phyloP scores from a whole-genome alignment of 768 basidiomycete species.

The Auricularia auricula-judae region DNA sequence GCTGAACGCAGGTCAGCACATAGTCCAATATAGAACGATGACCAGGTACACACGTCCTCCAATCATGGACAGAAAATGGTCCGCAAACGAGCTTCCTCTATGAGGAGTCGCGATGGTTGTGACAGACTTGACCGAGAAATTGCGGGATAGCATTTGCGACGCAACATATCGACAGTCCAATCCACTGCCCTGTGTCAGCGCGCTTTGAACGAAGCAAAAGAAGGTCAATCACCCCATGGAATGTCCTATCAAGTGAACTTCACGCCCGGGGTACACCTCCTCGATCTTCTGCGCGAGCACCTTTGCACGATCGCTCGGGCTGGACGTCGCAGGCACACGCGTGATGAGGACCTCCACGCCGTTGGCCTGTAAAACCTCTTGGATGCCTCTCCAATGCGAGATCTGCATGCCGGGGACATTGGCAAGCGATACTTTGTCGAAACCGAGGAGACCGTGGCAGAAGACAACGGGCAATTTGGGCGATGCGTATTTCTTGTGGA shows the following conservation, averaged over 20 bases:
- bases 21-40: constrained; percentile 5
- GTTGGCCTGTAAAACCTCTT: constrained; percentile 81
- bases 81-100: constrained; percentile 85
- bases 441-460: constrained; percentile 89
- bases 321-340: constrained; percentile 86
- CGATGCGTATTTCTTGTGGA: constrained; percentile 55
- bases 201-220: constrained; percentile 17
- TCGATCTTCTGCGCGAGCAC: constrained; percentile 80
- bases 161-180: constrained; percentile 86
- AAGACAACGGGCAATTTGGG: constrained; percentile 84
- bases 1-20: constrained; percentile 24
- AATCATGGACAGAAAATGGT: constrained; percentile 74
- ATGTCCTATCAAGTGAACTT: constrained; percentile 76
- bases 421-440: constrained; percentile 75
- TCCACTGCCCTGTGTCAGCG: constrained; percentile 51
- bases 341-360: constrained; percentile 88
- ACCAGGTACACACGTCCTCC: constrained; percentile 26
- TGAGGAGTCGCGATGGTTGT: constrained; percentile 96
- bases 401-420: constrained; percentile 65
- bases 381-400: constrained; percentile 93
- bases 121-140: constrained; percentile 73
- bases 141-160: constrained; percentile 65
- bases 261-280: constrained; percentile 66
- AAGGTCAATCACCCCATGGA: not conserved
- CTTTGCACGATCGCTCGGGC: constrained; percentile 77